phyloP scores from a whole-genome alignment of 768 basidiomycete species.

The Rhodosporidiobolus odoratus region DNA sequence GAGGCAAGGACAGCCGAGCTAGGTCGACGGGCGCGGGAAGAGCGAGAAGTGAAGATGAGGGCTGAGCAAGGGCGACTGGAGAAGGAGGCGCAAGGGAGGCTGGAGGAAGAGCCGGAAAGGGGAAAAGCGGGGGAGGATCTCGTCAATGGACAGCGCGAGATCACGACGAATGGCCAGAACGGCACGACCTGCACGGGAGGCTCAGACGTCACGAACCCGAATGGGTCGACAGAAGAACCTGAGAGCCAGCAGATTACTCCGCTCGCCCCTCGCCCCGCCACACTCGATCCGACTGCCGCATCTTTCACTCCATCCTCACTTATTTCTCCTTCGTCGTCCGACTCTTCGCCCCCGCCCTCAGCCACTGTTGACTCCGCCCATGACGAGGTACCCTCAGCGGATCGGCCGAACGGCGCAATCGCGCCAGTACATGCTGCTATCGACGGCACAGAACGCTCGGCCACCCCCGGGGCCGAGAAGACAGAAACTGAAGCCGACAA shows the following conservation, averaged over 20 bases:
- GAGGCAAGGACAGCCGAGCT: constrained; percentile 62
- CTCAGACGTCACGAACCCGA: too few relatives aligned
- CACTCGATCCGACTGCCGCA: not conserved
- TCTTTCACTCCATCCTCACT: not conserved
- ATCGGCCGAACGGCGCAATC: too few relatives aligned
- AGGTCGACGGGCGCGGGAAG: constrained; percentile 35
- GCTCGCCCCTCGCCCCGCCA: not conserved
- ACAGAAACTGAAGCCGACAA: too few relatives aligned
- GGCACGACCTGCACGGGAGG: too few relatives aligned
- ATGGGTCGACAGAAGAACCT: too few relatives aligned
- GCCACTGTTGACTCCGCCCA: not conserved
- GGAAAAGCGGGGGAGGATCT: too few relatives aligned
- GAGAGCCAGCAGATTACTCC: not conserved
- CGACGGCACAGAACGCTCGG: too few relatives aligned
- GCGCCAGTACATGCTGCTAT: too few relatives aligned
- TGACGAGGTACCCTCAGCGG: not conserved
- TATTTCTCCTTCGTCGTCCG: not conserved
- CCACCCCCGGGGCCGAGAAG: too few relatives aligned
- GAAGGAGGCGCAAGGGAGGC: not conserved
- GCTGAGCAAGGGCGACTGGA: not conserved
- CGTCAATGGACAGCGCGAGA: too few relatives aligned
- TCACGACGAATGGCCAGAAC: too few relatives aligned
- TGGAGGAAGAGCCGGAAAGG: not conserved
- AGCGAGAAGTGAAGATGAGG: not conserved
- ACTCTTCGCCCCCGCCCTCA: not conserved